phyloP scores from a whole-genome alignment of 169 alveolate genomes.

The Eimeria falciformis region DNA sequence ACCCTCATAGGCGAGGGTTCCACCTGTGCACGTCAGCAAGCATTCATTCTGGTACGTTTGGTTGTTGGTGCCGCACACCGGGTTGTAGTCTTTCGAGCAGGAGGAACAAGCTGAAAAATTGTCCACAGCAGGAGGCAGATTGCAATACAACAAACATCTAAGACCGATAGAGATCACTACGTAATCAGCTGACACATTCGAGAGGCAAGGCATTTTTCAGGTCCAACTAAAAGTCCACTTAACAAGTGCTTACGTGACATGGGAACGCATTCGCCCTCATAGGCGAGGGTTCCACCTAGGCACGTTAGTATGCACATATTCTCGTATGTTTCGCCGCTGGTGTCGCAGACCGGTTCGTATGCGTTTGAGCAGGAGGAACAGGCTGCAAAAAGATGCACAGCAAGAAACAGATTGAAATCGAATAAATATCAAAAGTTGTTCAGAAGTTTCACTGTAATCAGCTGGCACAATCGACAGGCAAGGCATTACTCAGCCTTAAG shows the following conservation, averaged over 20 bases:
- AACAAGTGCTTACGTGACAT: not conserved
- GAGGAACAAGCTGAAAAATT: too few relatives aligned
- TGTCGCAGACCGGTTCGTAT: conserved; percentile 26
- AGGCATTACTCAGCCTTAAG: not conserved
- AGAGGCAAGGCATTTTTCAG: not conserved
- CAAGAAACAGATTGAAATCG: not conserved
- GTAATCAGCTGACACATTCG: not conserved
- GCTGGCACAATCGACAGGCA: not conserved
- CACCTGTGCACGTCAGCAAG: too few relatives aligned
- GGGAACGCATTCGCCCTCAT: not conserved
- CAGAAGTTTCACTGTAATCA: not conserved
- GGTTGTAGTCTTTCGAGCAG: too few relatives aligned
- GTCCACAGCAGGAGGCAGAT: too few relatives aligned
- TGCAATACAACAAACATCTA: not conserved
- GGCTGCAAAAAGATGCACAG: not conserved
- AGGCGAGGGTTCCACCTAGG: not conserved
- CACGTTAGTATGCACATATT: conserved; percentile 38
- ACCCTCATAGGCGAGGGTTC: too few relatives aligned
- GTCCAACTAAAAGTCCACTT: not conserved
- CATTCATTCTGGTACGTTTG: too few relatives aligned
- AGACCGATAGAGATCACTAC: not conserved
- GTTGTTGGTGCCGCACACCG: too few relatives aligned
- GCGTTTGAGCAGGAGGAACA: not conserved
- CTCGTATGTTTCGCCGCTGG: conserved; percentile 4
- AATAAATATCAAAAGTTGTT: not conserved